A percentile compares a stretch with the other conserved stretches of the same genome.
Conservation (phyloP, 768 basidiomycete species). For the Kwoniella sp. region DNA sequence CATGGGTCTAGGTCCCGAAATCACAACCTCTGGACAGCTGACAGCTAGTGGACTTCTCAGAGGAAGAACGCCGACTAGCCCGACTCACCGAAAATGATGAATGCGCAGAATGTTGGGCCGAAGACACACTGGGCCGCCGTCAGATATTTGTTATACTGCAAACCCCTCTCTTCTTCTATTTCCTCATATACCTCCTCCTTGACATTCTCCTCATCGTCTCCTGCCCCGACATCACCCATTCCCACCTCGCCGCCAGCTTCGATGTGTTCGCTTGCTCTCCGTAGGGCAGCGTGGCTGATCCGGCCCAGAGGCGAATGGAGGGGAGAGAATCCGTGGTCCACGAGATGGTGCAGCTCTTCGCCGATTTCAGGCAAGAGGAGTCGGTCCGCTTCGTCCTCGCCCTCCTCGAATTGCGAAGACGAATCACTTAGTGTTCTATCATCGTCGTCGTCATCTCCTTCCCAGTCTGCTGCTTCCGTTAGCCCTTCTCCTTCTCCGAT, state of each 20-base stretch:
- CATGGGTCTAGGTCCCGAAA: no score
- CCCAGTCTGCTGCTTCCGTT: conserved; percentile 70
- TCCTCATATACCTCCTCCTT: conserved; percentile 36
- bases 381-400: conserved; percentile 33
- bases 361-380: conserved; percentile 40
- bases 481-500: conserved; percentile 71
- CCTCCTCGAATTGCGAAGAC: conserved; percentile 15
- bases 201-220: conserved; percentile 8
- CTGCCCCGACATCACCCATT: conserved; percentile 1
- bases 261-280: conserved; percentile 14
- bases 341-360: conserved; percentile 50
- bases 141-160: conserved; percentile 65
- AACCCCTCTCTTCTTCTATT: conserved; percentile 35
- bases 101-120: conserved; percentile 75
- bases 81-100: conserved; percentile 74
- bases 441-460: conserved; percentile 13
- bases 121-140: conserved; percentile 79
- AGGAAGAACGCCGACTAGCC: not conserved
- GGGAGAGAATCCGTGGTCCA: conserved; percentile 43
- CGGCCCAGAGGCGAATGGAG: conserved; percentile 37
- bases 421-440: conserved; percentile 6
- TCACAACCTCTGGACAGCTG: no score
- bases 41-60: no score
- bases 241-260: conserved; percentile 12
- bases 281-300: conserved; percentile 32